A percentile compares a stretch with the other conserved stretches of the same genome.
phyloP scores from a whole-genome alignment of 2,329 filamentous ascomycete species.

The Sclerotinia trifoliorum region DNA sequence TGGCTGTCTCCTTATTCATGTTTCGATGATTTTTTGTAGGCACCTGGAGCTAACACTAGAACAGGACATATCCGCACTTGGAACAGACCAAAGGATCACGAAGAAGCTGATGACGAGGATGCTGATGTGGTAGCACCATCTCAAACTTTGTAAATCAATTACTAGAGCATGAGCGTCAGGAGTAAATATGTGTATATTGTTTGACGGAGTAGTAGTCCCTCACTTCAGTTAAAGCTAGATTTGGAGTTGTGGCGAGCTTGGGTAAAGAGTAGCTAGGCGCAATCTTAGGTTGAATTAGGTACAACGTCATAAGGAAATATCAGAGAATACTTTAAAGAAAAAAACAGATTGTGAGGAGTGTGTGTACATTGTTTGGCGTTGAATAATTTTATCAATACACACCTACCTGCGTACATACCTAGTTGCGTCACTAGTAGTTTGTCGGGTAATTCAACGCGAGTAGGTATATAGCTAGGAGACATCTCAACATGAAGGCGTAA shows the following conservation, averaged over 20 bases:
- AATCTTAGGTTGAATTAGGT: neutral
- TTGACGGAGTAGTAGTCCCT: neutral
- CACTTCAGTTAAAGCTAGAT: neutral
- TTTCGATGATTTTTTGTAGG: neutral
- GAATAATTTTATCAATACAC: no score
- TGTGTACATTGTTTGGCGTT: neutral
- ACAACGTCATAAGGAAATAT: neutral
- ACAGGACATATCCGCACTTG: constrained; percentile 36
- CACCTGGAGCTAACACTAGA: neutral
- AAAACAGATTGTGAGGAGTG: neutral
- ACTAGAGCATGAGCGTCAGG: neutral
- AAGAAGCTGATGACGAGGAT: constrained; percentile 9
- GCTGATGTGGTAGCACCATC: constrained; percentile 15
- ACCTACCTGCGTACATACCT: no score
- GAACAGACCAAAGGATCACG: constrained; percentile 31
- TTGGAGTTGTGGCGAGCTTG: constrained; percentile 9
- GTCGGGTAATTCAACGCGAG: no score
- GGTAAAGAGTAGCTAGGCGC: neutral
- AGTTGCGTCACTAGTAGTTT: no score
- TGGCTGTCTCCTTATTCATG: constrained; percentile 40
- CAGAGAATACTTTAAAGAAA: neutral
- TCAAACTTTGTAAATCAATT: neutral
- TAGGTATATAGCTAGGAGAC: no score
- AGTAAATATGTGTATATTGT: neutral
- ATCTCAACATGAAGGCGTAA: no score